Percentiles rank a stretch among this genome's conserved stretches.
phyloP scores from a whole-genome alignment of 305 asterid species.

The Solanum chacoense region DNA sequence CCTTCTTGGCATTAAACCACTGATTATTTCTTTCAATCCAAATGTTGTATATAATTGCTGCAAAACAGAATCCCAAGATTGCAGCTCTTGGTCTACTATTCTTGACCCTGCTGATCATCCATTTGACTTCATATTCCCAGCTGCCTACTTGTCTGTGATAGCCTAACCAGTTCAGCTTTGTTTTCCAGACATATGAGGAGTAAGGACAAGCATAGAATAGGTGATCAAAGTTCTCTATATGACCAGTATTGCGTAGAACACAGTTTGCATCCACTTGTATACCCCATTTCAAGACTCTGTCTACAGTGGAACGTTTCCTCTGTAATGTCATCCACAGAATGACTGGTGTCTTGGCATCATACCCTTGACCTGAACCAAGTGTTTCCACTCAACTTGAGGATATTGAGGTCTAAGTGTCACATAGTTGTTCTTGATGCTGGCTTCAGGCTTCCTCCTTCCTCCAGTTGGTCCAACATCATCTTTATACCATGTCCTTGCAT shows the following conservation, averaged over 20 bases:
- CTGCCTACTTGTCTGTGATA: neutral
- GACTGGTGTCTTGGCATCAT: neutral
- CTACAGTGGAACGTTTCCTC: neutral
- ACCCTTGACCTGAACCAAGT: no score
- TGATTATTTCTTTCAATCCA: no score
- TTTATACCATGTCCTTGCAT: no score
- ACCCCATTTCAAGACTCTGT: neutral
- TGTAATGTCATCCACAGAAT: neutral
- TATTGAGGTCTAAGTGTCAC: no score
- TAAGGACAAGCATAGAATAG: no score
- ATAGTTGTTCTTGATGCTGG: no score
- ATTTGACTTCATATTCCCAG: neutral
- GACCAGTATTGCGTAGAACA: neutral
- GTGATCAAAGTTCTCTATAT: no score
- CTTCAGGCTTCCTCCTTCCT: no score
- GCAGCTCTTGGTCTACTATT: neutral
- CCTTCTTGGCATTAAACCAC: neutral
- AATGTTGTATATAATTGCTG: no score
- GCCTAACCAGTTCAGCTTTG: neutral
- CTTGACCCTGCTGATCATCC: neutral
- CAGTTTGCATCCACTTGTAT: neutral
- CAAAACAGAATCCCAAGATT: neutral
- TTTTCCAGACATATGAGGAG: neutral
- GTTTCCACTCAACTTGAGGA: no score
- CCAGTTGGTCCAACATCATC: no score